Evolutionary conservation across 495 filamentous ascomycete species (phyloP), one percentile per base, ranked within the genome.

Genomic region (Cudoniella acicularis): DNA sequence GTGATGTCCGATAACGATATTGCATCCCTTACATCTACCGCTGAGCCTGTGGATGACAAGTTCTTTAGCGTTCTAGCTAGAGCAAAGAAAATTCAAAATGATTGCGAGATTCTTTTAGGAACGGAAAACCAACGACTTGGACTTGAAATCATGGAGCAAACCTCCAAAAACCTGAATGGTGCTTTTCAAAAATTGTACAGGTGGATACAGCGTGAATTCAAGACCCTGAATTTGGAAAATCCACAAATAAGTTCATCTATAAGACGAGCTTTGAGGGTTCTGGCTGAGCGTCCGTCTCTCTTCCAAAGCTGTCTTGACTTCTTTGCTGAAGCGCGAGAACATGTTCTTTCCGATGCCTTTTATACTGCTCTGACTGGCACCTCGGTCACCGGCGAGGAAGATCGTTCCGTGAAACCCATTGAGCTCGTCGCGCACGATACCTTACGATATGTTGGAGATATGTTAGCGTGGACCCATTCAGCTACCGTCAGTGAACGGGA

Each of bases 401-500:
- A 78, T 46, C 57, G 68, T 10, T 80, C 81, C 3, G 81, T 89
- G 22, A 97, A 98, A 60, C 92, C 95, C 0, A 99, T 99, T 63
- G 95, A 99, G 68, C 80, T 96, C 47, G 89, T 85, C 27, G 91
- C 94, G 10, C 92, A 97, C 66, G 94, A 99, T 67, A 88, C 90
- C 11, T 74, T 99, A 13, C 81, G 94, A 30, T 99, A 98, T 67
- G 86, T 96, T 18, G 92, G 94, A 20, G 94, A 99, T 68, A 98
- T 99, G 93, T 81, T 98, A 16, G 94, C 94, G 4, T 99, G 94
- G 94, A 84, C 86, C 1, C 94, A 99, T 68, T 97, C 95, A 0
- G 87, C 92, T 4, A 84, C 93, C 0, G 94, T 98, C 0, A 92
- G 92, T 18, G 94, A 99, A 71, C 82, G 90, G 45, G 94, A 99